Conservation (phyloP, 306 rosid genomes). For the Quercus variabilis region DNA sequence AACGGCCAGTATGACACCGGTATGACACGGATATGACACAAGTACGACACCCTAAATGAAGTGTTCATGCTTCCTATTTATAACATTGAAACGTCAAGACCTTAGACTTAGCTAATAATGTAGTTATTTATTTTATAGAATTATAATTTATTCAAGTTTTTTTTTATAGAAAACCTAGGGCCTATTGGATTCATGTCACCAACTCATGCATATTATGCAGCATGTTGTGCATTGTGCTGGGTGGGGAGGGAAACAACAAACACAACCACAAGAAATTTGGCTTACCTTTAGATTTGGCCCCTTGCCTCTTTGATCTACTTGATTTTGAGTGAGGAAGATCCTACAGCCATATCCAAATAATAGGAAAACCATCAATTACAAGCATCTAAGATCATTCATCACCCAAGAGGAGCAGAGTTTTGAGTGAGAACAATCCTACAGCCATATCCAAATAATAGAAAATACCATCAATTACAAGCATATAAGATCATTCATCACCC, state of each 20-base stretch:
- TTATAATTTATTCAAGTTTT: not conserved
- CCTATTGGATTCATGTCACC: not conserved
- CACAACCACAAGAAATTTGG: not conserved
- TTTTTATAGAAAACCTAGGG: not conserved
- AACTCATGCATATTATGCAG: not conserved
- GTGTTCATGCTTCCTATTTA: no score
- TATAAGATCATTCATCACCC: conserved; percentile 12
- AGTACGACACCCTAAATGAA: no score
- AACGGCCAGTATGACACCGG: fast-evolving
- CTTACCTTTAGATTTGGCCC: conserved; percentile 46
- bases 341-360: conserved; percentile 26
- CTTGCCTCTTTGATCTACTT: conserved; percentile 24
- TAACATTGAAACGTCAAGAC: not conserved
- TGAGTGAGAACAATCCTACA: conserved; percentile 24
- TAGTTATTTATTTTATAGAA: not conserved
- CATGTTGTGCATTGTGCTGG: not conserved
- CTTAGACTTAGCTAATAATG: not conserved
- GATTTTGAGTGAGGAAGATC: conserved; percentile 40
- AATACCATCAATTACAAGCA: conserved; percentile 16
- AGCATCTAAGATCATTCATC: conserved; percentile 14
- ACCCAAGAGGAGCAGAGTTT: conserved; percentile 1
- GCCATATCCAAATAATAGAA: conserved; percentile 7
- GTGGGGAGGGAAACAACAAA: not conserved
- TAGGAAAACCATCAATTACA: conserved; percentile 13
- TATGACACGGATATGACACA: no score